Base-by-base conservation (phyloP, 2,329 filamentous ascomycete species). In the Harringtonia lauricola region DNA sequence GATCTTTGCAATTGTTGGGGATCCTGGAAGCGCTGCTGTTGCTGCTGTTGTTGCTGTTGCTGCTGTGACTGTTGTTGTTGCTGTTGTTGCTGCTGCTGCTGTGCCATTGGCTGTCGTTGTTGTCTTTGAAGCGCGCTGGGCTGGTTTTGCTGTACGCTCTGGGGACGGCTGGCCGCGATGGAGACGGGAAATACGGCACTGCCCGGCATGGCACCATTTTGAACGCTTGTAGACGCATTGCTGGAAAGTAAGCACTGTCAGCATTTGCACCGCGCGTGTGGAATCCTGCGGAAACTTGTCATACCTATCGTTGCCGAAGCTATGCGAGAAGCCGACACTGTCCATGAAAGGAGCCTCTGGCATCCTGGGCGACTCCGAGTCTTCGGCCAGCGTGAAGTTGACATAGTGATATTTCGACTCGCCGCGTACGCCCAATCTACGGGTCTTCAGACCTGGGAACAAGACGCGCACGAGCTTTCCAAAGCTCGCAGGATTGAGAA, bases 331-430 rank as follows among this genome's bases (percentile, higher is more conserved):
- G 48, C 61, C 65, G 19, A 60, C 56, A 6, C 64, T 54, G 43
- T 77, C 74, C n/a, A 66, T 58, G 10, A 74, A 63, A n/a, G 69
- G 65, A 19, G 70, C 61, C 4, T 67, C 59, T n/a, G 67, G 61
- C 18, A 68, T 67, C 4, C 62, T 60, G 34, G 65, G 63, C 14
- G 68, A 63, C 24, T 72, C 65, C 35, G 73, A 66, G 46, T 81
- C 77, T 41, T 81, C 77, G 35, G 67, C 63, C 41, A 82, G 62
- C 13, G 67, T 67, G 54, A 83, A 83, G 56, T 81, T 80, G 38
- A 82, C 78, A 56, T 98, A 98, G 63, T 98, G 92, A 61, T 98
- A 98, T 60, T 98, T 98, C 14, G 92, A 98, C 65, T 96, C 90
- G 51, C 92, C 92, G 42, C 92, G 80, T 38, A 96, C 89, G 49